Conservation (phyloP, 148 eudicot genomes). For the Silene uniflora region DNA sequence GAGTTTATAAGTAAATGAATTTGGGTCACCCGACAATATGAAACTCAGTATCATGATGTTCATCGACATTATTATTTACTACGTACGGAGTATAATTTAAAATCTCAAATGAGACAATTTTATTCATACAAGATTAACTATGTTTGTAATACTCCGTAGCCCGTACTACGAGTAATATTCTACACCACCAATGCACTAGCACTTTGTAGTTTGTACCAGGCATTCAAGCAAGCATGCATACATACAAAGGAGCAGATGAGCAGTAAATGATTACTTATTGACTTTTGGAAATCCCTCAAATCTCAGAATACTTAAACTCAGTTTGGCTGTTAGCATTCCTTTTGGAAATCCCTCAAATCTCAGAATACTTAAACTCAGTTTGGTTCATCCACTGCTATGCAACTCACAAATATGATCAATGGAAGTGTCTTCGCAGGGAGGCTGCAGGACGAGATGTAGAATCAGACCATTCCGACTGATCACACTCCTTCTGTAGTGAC, state of each 20-base stretch:
- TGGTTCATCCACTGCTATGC: constrained; percentile 19
- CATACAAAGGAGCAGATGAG: background rate
- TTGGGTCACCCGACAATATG: too few species aligned
- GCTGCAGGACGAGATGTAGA: background rate
- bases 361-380: background rate
- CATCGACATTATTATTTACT: too few species aligned
- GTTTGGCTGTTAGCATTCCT: background rate
- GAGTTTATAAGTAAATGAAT: too few species aligned
- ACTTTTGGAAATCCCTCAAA: background rate
- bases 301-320: background rate
- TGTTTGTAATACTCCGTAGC: background rate
- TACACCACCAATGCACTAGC: background rate
- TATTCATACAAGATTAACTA: background rate
- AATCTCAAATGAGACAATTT: too few species aligned
- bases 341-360: background rate
- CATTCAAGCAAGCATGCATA: background rate
- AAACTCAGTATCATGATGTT: too few species aligned
- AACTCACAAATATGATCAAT: background rate
- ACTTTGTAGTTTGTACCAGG: background rate
- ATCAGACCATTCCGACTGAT: constrained; percentile 3
- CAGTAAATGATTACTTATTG: background rate
- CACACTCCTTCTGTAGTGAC: background rate
- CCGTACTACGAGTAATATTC: background rate
- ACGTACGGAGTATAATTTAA: too few species aligned
- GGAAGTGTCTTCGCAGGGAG: background rate